Conservation (phyloP, 2,329 filamentous ascomycete species). For the Hirsutella minnesotensis region DNA sequence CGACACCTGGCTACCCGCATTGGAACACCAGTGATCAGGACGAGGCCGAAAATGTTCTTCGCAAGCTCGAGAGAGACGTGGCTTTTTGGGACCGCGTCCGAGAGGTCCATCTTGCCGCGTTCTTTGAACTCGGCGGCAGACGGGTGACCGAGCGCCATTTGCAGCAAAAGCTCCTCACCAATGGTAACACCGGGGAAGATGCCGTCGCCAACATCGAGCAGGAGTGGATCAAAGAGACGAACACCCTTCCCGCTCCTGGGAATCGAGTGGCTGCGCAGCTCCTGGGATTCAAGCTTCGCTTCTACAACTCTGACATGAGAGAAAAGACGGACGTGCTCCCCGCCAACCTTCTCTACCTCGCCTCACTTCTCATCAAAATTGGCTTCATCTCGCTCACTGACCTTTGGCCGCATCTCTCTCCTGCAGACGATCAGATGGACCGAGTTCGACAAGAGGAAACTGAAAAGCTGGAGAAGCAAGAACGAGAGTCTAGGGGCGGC, state of each 20-base stretch:
- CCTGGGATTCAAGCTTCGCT: slow-evolving; percentile 91
- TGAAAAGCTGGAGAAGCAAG: slow-evolving; percentile 68
- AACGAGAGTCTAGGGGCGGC: slow-evolving; percentile 58
- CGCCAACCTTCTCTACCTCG: slow-evolving; percentile 84
- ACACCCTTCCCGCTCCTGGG: slow-evolving; percentile 70
- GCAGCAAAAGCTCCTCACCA: slow-evolving; percentile 27
- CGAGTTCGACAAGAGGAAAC: slow-evolving; percentile 55
- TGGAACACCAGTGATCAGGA: slow-evolving; percentile 60
- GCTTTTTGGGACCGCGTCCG: slow-evolving; percentile 75
- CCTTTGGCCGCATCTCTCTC: slow-evolving; percentile 84
- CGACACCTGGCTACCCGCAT: slow-evolving; percentile 55
- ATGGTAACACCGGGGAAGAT: slow-evolving; percentile 25
- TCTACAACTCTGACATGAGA: slow-evolving; percentile 75
- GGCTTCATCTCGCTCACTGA: slow-evolving; percentile 90
- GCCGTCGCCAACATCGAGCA: slow-evolving; percentile 44
- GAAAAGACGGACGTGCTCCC: slow-evolving; percentile 68
- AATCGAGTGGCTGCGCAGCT: slow-evolving; percentile 90
- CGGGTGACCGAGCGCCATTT: slow-evolving; percentile 49
- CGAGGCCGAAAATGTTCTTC: slow-evolving; percentile 40
- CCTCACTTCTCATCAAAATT: slow-evolving; percentile 88
- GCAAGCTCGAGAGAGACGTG: slow-evolving; percentile 55
- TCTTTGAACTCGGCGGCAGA: slow-evolving; percentile 76
- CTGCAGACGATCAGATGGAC: slow-evolving; percentile 73
- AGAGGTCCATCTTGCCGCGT: slow-evolving; percentile 66
- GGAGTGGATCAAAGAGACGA: slow-evolving; percentile 71